Conservation (phyloP, 768 basidiomycete species). For the Macrocybe gigantea region DNA sequence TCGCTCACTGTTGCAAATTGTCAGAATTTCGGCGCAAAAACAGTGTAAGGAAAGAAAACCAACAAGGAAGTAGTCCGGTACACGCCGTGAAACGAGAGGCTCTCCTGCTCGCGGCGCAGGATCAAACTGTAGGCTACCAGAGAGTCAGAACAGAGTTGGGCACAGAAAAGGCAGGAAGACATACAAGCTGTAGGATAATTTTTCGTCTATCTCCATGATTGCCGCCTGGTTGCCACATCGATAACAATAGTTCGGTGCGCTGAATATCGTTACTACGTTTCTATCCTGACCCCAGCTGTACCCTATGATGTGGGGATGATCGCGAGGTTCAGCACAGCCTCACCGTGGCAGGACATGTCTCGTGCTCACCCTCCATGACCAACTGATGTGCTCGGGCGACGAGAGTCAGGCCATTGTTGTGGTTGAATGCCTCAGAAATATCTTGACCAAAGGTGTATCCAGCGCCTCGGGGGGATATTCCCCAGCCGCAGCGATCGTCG, state of each 20-base stretch:
- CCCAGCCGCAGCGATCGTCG: constrained; percentile 99
- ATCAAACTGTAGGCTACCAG: constrained; percentile 93
- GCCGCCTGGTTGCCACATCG: constrained; percentile 99
- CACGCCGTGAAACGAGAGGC: constrained; percentile 92
- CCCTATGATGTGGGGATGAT: constrained; percentile 31
- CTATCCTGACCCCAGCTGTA: constrained; percentile 99
- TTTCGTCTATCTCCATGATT: constrained; percentile 99
- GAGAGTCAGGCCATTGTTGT: constrained; percentile 96
- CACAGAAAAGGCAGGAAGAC: constrained; percentile 21
- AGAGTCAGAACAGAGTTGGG: not conserved
- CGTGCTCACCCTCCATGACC: constrained; percentile 86
- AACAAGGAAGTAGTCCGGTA: constrained; percentile 92
- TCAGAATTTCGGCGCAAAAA: not conserved
- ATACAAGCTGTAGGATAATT: constrained; percentile 89
- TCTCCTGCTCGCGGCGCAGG: constrained; percentile 98
- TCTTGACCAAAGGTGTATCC: constrained; percentile 99
- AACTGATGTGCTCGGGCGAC: constrained; percentile 93
- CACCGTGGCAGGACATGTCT: not conserved
- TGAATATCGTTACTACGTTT: constrained; percentile 99
- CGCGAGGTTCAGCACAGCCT: not conserved
- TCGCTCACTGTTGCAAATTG: constrained; percentile 13
- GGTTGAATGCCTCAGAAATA: constrained; percentile 98
- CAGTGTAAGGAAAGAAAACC: constrained; percentile 19
- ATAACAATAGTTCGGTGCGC: constrained; percentile 99
- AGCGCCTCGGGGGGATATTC: constrained; percentile 96